Evolutionary conservation across 768 basidiomycete species (phyloP).

Genomic region (Suillus occidentalis): DNA sequence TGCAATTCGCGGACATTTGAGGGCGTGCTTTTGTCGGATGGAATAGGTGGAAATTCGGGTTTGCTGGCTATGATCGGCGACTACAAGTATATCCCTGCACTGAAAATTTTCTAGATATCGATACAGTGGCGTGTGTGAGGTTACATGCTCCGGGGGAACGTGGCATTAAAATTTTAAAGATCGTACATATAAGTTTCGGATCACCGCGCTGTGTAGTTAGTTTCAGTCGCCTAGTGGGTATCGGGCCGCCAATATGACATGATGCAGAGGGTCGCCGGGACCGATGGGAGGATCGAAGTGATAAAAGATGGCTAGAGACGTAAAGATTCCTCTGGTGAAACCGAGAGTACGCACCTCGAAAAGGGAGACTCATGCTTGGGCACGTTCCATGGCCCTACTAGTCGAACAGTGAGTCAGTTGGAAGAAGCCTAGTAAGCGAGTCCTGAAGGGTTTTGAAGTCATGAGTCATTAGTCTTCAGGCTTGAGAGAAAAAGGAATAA

Average conservation of each 20-base stretch:
- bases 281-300: neutral
- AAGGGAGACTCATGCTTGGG: neutral
- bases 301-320: neutral
- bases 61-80: slow-evolving; percentile 19
- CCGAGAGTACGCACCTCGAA: neutral
- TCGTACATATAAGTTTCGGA: neutral
- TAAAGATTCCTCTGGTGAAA: neutral
- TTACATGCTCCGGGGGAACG: neutral
- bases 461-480: neutral
- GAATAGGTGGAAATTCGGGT: slow-evolving; percentile 8
- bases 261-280: neutral
- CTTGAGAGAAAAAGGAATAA: neutral
- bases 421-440: neutral
- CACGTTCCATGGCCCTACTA: neutral
- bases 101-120: neutral
- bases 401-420: neutral
- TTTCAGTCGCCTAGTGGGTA: neutral
- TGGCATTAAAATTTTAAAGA: neutral
- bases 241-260: neutral
- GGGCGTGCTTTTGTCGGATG: slow-evolving; percentile 19
- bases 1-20: slow-evolving; percentile 21
- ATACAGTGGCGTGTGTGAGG: neutral
- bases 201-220: neutral
- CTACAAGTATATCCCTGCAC: neutral
- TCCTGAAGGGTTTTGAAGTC: neutral